Conservation (phyloP, 2,329 filamentous ascomycete species). For the Botryosphaeria dothidea region DNA sequence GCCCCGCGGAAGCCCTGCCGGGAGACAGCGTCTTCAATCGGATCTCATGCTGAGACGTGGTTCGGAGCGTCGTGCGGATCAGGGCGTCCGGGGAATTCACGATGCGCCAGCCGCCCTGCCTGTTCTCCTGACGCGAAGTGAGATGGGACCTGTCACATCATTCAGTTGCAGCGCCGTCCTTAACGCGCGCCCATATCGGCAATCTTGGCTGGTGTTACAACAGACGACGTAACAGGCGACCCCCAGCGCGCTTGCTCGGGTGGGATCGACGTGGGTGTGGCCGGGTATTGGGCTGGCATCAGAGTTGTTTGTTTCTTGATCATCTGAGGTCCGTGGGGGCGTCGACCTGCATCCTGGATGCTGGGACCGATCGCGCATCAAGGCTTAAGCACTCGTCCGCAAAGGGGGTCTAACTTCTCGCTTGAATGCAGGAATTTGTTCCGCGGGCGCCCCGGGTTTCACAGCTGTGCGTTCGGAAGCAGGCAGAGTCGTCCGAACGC, state of each 20-base stretch:
- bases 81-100: constrained; percentile 10
- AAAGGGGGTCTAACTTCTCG: constrained; percentile 22
- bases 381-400: constrained; percentile 20
- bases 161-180: constrained; percentile 13
- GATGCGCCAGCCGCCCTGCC: constrained; percentile 2
- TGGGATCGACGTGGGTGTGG: constrained; percentile 1
- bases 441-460: constrained; percentile 18
- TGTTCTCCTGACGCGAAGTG: constrained; percentile 8
- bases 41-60: constrained; percentile 13
- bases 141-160: constrained; percentile 19
- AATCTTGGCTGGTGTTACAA: constrained; percentile 14
- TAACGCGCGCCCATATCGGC: constrained; percentile 15
- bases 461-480: constrained; percentile 15
- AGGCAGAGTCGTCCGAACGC: constrained; percentile 17
- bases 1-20: neutral
- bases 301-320: constrained; percentile 22
- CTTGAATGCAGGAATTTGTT: constrained; percentile 22
- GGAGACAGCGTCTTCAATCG: constrained; percentile 8
- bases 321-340: constrained; percentile 29
- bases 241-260: neutral
- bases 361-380: constrained; percentile 25
- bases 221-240: constrained; percentile 9
- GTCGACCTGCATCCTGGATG: constrained; percentile 34
- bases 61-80: neutral
- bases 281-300: constrained; percentile 7